Evolutionary conservation across 2,329 filamentous ascomycete species (phyloP).

Genomic region (Hyphodiscus sp.): DNA sequence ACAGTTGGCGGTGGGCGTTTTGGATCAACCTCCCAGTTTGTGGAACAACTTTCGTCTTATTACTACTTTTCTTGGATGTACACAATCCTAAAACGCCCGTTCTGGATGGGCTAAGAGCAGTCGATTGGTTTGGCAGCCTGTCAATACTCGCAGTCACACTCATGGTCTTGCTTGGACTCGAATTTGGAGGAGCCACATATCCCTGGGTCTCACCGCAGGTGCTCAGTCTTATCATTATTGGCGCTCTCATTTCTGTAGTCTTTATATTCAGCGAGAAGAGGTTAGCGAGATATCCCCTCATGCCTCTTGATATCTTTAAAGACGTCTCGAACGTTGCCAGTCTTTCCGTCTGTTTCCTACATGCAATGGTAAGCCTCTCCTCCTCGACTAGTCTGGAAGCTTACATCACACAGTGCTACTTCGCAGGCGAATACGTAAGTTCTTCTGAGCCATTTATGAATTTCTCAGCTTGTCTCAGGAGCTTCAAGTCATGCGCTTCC

Average conservation of each 20-base stretch:
- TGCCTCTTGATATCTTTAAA: constrained; percentile 66
- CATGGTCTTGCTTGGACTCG: constrained; percentile 77
- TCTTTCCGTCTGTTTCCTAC: constrained; percentile 61
- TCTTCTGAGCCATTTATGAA: no score
- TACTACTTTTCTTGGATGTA: constrained; percentile 57
- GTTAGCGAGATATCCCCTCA: constrained; percentile 67
- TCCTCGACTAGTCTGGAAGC: background rate
- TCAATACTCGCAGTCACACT: constrained; percentile 66
- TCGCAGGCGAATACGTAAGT: constrained; percentile 9
- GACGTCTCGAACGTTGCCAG: constrained; percentile 59
- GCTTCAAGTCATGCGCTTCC: no score
- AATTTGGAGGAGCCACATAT: constrained; percentile 68
- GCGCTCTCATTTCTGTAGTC: constrained; percentile 38
- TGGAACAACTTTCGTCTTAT: constrained; percentile 40
- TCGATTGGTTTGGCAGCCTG: constrained; percentile 54
- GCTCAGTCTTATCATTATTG: constrained; percentile 73
- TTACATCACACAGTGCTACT: constrained; percentile 44
- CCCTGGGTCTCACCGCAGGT: constrained; percentile 69
- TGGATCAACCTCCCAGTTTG: constrained; percentile 45
- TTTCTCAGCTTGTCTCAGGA: no score
- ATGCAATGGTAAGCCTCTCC: constrained; percentile 46
- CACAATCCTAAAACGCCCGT: constrained; percentile 55
- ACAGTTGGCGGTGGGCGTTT: constrained; percentile 51
- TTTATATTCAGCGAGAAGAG: constrained; percentile 68
- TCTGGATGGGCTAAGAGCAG: constrained; percentile 49